Conservation (phyloP, 306 rosid species). For the Erythrophleum fordii region DNA sequence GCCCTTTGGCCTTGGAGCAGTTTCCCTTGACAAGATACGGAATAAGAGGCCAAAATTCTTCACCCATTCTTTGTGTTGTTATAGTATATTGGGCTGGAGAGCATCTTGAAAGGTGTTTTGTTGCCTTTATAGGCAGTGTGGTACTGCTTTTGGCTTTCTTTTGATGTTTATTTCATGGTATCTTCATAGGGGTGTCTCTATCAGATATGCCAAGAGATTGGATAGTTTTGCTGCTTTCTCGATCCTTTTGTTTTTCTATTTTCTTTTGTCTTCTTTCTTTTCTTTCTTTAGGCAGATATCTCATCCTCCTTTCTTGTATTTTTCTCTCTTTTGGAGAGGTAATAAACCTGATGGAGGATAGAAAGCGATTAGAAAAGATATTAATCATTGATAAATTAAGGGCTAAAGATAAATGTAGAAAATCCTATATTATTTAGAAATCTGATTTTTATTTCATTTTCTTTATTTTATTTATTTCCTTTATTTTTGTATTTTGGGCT, state of each 20-base stretch:
- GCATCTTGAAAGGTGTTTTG: background rate
- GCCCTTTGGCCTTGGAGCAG: constrained; percentile 2
- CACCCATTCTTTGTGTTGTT: background rate
- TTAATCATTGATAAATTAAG: too few species aligned
- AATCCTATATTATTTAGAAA: too few species aligned
- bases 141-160: too few species aligned
- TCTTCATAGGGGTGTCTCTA: background rate
- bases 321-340: too few species aligned
- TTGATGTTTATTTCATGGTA: background rate
- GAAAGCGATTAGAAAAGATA: too few species aligned
- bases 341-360: too few species aligned
- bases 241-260: background rate
- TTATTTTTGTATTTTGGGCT: too few species aligned
- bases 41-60: background rate
- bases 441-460: too few species aligned
- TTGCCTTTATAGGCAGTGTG: too few species aligned
- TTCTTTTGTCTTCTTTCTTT: background rate
- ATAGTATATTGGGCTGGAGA: background rate
- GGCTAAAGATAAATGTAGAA: too few species aligned
- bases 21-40: background rate
- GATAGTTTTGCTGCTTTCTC: background rate
- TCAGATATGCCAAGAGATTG: background rate
- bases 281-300: background rate
- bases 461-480: too few species aligned
- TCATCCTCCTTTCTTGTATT: background rate